phyloP scores from a whole-genome alignment of 441 rosid species.

The Adansonia grandidieri region DNA sequence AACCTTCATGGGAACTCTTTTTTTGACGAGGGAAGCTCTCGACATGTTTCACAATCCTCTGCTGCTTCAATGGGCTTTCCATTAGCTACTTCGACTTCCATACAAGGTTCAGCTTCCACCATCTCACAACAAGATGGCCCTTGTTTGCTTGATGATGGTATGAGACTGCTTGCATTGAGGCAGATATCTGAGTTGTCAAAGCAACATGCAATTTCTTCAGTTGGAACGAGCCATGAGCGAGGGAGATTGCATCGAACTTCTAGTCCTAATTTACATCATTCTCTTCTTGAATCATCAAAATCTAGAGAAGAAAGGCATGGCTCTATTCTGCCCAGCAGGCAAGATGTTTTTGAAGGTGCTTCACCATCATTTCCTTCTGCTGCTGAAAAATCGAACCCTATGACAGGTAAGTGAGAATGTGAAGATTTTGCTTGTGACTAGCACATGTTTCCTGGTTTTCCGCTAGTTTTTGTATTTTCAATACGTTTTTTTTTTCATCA shows the following conservation, averaged over 20 bases:
- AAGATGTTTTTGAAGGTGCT: constrained; percentile 31
- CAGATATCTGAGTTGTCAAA: constrained; percentile 51
- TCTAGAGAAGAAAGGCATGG: constrained; percentile 32
- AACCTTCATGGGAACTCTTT: constrained; percentile 32
- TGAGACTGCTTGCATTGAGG: constrained; percentile 48
- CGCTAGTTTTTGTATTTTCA: not conserved
- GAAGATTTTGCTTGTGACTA: constrained; percentile 22
- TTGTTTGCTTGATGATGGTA: constrained; percentile 46
- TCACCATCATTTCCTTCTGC: constrained; percentile 28
- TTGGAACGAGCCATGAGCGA: constrained; percentile 35
- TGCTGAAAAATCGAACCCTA: constrained; percentile 28
- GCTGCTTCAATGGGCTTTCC: constrained; percentile 31
- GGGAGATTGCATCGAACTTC: constrained; percentile 33
- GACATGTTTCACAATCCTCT: constrained; percentile 34
- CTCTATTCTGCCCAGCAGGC: constrained; percentile 28
- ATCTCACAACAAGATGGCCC: constrained; percentile 35
- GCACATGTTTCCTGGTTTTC: constrained; percentile 18
- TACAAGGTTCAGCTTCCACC: constrained; percentile 29
- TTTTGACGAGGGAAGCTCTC: constrained; percentile 21
- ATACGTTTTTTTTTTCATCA: not conserved
- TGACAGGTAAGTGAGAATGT: constrained; percentile 36
- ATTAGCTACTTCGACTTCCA: constrained; percentile 30
- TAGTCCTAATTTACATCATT: constrained; percentile 30
- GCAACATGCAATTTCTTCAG: constrained; percentile 41
- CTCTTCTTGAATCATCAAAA: constrained; percentile 36